A percentile compares a stretch with the other conserved stretches of the same genome.
Conservation (phyloP, 2,329 filamentous ascomycete species). For the Decorospora gaudefroyi region DNA sequence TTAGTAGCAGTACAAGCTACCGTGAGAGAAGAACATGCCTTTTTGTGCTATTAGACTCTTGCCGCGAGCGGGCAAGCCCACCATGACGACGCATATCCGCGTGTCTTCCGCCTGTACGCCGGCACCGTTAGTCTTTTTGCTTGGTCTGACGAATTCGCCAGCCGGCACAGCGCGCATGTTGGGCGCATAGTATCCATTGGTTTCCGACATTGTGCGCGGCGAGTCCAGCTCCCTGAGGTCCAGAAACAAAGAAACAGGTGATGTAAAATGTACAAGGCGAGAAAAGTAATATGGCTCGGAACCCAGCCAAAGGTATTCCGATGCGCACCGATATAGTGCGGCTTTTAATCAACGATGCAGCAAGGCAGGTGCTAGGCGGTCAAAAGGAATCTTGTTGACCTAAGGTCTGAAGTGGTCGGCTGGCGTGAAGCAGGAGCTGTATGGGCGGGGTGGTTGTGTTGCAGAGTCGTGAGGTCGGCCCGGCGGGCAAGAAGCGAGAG, state of each 20-base stretch:
- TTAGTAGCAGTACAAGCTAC: constrained; percentile 14
- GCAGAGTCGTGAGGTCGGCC: constrained; percentile 38
- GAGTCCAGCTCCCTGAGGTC: constrained; percentile 35
- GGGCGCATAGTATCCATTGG: constrained; percentile 47
- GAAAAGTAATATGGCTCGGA: constrained; percentile 34
- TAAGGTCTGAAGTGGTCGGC: constrained; percentile 12
- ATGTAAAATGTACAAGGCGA: constrained; percentile 16
- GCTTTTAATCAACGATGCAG: constrained; percentile 19
- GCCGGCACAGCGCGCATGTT: constrained; percentile 49
- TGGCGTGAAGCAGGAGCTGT: constrained; percentile 29
- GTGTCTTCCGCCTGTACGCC: constrained; percentile 92
- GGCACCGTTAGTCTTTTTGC: constrained; percentile 60
- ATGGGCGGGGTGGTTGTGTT: constrained; percentile 31
- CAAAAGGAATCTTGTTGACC: constrained; percentile 18
- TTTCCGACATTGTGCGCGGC: constrained; percentile 35
- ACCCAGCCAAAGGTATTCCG: constrained; percentile 39
- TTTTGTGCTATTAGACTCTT: constrained; percentile 98
- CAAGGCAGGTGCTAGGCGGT: constrained; percentile 22
- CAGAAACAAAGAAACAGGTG: constrained; percentile 22
- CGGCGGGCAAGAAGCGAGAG: constrained; percentile 44
- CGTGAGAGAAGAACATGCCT: constrained; percentile 60
- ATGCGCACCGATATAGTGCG: constrained; percentile 30
- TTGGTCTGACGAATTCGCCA: constrained; percentile 53
- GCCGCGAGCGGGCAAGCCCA: constrained; percentile 89
- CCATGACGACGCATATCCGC: constrained; percentile 98